Base-by-base conservation (phyloP, 768 basidiomycete species). In the Podaxis mareebaensis region DNA sequence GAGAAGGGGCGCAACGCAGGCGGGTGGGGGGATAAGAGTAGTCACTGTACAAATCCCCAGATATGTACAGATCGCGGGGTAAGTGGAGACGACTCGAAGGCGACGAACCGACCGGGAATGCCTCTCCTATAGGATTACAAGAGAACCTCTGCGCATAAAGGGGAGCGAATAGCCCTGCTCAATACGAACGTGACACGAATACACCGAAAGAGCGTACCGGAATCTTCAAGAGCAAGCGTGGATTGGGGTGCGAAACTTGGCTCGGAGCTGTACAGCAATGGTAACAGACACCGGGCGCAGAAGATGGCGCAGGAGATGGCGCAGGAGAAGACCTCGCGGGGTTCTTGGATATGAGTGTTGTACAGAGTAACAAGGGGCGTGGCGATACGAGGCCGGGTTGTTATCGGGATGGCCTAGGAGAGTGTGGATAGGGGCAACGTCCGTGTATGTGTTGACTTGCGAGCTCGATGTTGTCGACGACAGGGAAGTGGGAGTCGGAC, bases 401-500 rank as follows among this genome's bases (percentile, higher is more conserved):
- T 38, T 40, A 26, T 49, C 51, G 52, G 60, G 26, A 17, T 15
- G 60, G 36, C 11, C 42, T 44, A 12, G 26, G 17, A 4, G 24
- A 60, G 51, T 8, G 59, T 38, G 49, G 26, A 36, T 24, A 49
- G 52, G 53, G 44, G 48, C 39, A 38, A 42, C 57, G 17, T 58
- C 30, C n/a, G 58, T 53, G 54, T 26, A 11, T 24, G 49, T 24
- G 24, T 3, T 51, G 49, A 24, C 49, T 51, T 51, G 49, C 5
- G 49, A 54, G 53, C 52, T 64, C 55, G 59, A 51, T 30, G 60
- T 44, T 44, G 48, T 57, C 42, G 59, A 36, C 53, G 59, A 56
- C 42, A 42, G 5, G 38, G 38, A 44, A 15, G 33, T 40, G 20
- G 53, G 17, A n/a, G 64, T 24, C 53, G 64, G 58, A 53, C 44